These are phyloP conservation scores for Neovahlkampfia damariscottae DNA, from an alignment of 78 protist genomes.

Conservation along the genomic window DNA sequence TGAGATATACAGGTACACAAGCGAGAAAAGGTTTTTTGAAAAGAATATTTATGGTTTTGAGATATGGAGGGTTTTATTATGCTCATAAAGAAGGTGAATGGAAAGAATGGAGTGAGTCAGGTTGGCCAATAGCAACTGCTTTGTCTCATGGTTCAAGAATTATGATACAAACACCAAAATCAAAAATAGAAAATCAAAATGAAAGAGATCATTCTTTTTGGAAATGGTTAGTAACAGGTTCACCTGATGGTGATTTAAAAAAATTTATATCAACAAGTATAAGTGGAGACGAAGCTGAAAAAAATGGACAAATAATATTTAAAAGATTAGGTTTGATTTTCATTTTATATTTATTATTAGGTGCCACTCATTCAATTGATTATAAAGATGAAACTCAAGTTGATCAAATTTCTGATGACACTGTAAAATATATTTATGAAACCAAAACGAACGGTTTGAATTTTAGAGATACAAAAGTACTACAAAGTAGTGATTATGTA, in stretches of 20 bases:
- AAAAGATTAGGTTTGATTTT: no score
- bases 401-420: neutral
- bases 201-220: neutral
- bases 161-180: neutral
- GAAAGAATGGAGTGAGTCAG: neutral
- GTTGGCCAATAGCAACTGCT: constrained; percentile 1
- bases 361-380: neutral
- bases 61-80: neutral
- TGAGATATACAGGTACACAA: neutral
- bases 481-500: neutral
- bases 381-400: neutral
- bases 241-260: neutral
- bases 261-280: neutral
- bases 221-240: neutral
- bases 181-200: neutral
- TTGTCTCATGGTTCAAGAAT: neutral
- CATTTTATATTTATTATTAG: no score
- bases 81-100: neutral
- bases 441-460: neutral
- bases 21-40: neutral
- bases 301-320: neutral
- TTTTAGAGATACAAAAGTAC: neutral
- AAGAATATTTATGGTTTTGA: neutral
- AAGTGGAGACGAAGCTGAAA: neutral
- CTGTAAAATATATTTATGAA: neutral